Base-by-base conservation (phyloP, 169 alveolate genomes). In the Eimeria praecox region DNA sequence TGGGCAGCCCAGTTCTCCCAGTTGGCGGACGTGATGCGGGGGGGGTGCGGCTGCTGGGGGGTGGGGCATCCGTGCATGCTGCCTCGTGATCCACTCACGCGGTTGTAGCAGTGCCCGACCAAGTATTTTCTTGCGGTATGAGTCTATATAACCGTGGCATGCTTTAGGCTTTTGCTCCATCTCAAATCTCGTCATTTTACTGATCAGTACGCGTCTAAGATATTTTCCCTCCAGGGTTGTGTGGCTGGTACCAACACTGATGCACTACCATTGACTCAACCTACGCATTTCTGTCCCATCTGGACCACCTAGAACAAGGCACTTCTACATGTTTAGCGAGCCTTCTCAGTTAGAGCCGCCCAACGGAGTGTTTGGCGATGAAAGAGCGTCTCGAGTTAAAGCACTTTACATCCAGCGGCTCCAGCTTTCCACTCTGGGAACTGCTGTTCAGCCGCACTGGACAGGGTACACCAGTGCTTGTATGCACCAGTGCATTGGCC, bases 301-400 rank as follows among this genome's bases (percentile, higher is more conserved):
- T 9, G 44, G 40, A n/a, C 33, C 42, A 40, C 44, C 64, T 44
- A 42, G 64, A 14, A 44, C 64, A 18, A n/a, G 6, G 88, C 88
- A 44, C 66, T 44, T 44, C 1, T 78, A 44, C 22, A 9, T 44
- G 64, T 12, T 38, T 73, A 73, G 83, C 66, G 27, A 80, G 44
- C 89, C 69, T 66, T 18, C 77, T 83, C 91, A 52, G 75, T 33
- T 16, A 52, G 77, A 83, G 77, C 91, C 49, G 49, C 44, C 20
- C 73, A 24, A 33, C 40, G 49, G 73, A 83, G 54, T 54, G n/a
- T 46, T 16, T 40, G 66, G 73, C 35, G 73, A 56, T 33, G 54
- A 33, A 49, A 4, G 18, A 46, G 91, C 6, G 77, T 16, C 44
- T 83, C 91, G 30, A 46, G 91, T 22, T 35, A 78, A 75, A 44